phyloP scores from a whole-genome alignment of 108 stramenopile genomes.

The Hondaea fermentalgiana region DNA sequence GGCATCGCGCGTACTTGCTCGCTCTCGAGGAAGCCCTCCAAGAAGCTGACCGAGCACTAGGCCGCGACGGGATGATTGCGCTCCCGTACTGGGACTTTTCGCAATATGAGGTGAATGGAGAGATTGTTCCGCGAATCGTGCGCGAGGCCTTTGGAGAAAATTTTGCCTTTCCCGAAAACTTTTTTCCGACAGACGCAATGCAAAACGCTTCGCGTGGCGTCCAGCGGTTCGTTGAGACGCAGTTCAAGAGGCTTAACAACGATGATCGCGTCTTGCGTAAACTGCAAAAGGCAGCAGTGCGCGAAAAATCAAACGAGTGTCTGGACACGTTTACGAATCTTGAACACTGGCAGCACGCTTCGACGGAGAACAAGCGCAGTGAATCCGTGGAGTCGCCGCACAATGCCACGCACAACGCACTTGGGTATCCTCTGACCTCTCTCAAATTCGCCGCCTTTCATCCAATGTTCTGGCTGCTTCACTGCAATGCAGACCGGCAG shows the following conservation, averaged over 20 bases:
- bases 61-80: not conserved
- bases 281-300: not conserved
- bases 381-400: not conserved
- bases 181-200: not conserved
- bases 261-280: not conserved
- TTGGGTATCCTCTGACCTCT: not conserved
- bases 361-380: not conserved
- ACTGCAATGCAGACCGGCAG: conserved; percentile 3
- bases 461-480: not conserved
- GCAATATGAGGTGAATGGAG: not conserved
- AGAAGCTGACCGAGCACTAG: not conserved
- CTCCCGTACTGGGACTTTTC: conserved; percentile 7
- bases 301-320: not conserved
- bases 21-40: not conserved
- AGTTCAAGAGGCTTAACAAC: not conserved
- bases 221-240: not conserved
- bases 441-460: not conserved
- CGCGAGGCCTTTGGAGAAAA: not conserved
- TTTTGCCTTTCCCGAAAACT: not conserved
- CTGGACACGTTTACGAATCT: not conserved
- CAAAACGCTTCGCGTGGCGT: not conserved
- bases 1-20: conserved; percentile 13
- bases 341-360: not conserved
- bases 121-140: not conserved
- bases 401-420: not conserved